These are phyloP conservation scores for Suillus alpinus DNA, from an alignment of 768 basidiomycete species.

Conservation along the genomic window DNA sequence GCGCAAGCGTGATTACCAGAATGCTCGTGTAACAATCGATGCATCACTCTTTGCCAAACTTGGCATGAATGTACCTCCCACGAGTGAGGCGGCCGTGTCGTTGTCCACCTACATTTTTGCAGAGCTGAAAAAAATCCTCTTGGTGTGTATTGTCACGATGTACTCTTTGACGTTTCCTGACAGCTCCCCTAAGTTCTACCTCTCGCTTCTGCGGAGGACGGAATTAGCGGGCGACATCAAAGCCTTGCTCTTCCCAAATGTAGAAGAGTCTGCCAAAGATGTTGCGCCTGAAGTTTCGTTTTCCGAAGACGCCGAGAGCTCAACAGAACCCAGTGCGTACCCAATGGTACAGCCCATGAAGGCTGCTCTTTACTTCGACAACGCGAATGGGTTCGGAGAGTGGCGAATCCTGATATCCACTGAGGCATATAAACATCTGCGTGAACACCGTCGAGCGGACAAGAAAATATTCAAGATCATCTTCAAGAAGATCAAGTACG, in stretches of 20 bases:
- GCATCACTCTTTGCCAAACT: slow-evolving; percentile 28
- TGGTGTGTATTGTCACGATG: slow-evolving; percentile 20
- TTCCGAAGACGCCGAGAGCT: neutral
- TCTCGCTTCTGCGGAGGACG: slow-evolving; percentile 18
- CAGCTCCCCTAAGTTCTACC: slow-evolving; percentile 20
- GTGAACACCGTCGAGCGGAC: slow-evolving; percentile 45
- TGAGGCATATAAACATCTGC: slow-evolving; percentile 48
- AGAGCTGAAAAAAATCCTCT: slow-evolving; percentile 26
- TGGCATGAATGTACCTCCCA: slow-evolving; percentile 24
- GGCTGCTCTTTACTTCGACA: slow-evolving; percentile 59
- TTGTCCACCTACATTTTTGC: slow-evolving; percentile 17
- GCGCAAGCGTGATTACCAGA: slow-evolving; percentile 15
- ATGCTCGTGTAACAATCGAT: slow-evolving; percentile 19
- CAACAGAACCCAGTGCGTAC: slow-evolving; percentile 25
- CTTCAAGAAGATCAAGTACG: slow-evolving; percentile 67
- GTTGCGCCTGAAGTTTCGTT: neutral
- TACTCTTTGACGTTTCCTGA: neutral
- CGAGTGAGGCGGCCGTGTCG: slow-evolving; percentile 14
- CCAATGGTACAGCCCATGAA: slow-evolving; percentile 57
- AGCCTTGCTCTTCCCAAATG: slow-evolving; percentile 1
- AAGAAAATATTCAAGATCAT: slow-evolving; percentile 48
- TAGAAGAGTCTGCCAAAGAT: neutral
- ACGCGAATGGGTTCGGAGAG: slow-evolving; percentile 55
- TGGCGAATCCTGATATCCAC: slow-evolving; percentile 61
- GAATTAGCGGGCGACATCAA: slow-evolving; percentile 8